phyloP scores from a whole-genome alignment of 306 rosid species.

The Fragaria vesca region DNA sequence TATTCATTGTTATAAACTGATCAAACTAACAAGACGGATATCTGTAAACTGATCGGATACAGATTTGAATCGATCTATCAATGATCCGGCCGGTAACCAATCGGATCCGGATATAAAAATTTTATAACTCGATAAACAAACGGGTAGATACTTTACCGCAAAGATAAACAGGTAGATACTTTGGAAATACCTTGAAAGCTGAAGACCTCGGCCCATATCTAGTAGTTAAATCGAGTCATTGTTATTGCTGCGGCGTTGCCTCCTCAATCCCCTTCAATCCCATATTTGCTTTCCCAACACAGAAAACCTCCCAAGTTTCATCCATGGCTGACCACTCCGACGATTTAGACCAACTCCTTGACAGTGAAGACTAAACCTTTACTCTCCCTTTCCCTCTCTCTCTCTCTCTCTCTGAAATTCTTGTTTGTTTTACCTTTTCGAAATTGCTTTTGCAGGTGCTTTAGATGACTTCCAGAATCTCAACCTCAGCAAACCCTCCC shows the following conservation, averaged over 20 bases:
- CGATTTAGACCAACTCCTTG: slow-evolving; percentile 8
- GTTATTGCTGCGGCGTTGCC: background rate
- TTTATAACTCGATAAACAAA: no score
- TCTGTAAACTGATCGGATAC: no score
- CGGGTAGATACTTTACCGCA: no score
- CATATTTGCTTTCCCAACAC: background rate
- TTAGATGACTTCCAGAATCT: slow-evolving; percentile 86
- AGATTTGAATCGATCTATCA: no score
- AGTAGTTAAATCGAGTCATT: background rate
- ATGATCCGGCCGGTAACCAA: no score
- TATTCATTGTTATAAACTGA: no score
- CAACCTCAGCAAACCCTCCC: slow-evolving; percentile 49
- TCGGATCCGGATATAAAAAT: no score
- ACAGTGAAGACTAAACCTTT: background rate
- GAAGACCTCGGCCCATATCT: background rate
- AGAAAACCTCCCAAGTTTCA: background rate
- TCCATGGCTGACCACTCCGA: slow-evolving; percentile 14
- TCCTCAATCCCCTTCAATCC: background rate
- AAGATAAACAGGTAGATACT: background rate
- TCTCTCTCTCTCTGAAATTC: background rate
- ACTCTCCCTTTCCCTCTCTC: background rate
- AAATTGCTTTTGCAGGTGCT: slow-evolving; percentile 65
- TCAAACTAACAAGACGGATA: no score
- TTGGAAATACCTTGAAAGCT: background rate
- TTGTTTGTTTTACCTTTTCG: slow-evolving; percentile 14